A percentile compares a stretch with the other conserved stretches of the same genome.
Evolutionary conservation across 495 filamentous ascomycete genomes (phyloP).

Genomic region (Hyaloscypha bicolor): DNA sequence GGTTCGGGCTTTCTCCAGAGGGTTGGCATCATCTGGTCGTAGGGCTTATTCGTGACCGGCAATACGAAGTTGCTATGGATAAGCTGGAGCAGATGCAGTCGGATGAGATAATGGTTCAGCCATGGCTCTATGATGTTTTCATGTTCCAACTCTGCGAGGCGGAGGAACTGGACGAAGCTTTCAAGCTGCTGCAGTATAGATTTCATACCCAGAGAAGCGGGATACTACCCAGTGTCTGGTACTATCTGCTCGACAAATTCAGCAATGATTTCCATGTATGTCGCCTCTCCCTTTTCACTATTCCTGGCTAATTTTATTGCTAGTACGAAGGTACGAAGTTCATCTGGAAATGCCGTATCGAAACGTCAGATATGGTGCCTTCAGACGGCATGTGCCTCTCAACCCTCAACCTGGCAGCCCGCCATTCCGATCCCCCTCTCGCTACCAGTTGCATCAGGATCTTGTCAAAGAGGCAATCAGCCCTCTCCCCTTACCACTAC

Average conservation of each 20-base stretch:
- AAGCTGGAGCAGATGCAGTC: slow-evolving; percentile 67
- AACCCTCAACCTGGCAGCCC: slow-evolving; percentile 69
- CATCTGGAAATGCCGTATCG: slow-evolving; percentile 64
- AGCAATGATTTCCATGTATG: slow-evolving; percentile 52
- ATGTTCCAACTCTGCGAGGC: slow-evolving; percentile 68
- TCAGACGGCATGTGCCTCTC: slow-evolving; percentile 63
- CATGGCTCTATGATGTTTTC: slow-evolving; percentile 77
- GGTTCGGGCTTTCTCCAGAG: slow-evolving; percentile 64
- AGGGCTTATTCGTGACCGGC: slow-evolving; percentile 76
- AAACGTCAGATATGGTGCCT: slow-evolving; percentile 63
- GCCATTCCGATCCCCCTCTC: slow-evolving; percentile 64
- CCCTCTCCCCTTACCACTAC: slow-evolving; percentile 68
- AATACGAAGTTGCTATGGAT: slow-evolving; percentile 80
- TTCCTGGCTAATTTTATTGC: slow-evolving; percentile 35
- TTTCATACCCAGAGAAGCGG: slow-evolving; percentile 44
- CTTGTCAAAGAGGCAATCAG: slow-evolving; percentile 53
- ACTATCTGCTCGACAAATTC: slow-evolving; percentile 69
- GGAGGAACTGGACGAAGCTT: slow-evolving; percentile 75
- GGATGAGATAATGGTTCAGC: slow-evolving; percentile 55
- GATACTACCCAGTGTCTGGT: slow-evolving; percentile 59
- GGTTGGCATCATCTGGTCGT: slow-evolving; percentile 70
- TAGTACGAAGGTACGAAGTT: slow-evolving; percentile 59
- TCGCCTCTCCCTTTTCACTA: slow-evolving; percentile 32
- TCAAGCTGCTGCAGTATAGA: slow-evolving; percentile 62
- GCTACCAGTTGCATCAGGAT: slow-evolving; percentile 64